Percentiles rank a stretch among this genome's conserved stretches.
Evolutionary conservation across 2,329 filamentous ascomycete species (phyloP).

Genomic region (Apiospora marii): DNA sequence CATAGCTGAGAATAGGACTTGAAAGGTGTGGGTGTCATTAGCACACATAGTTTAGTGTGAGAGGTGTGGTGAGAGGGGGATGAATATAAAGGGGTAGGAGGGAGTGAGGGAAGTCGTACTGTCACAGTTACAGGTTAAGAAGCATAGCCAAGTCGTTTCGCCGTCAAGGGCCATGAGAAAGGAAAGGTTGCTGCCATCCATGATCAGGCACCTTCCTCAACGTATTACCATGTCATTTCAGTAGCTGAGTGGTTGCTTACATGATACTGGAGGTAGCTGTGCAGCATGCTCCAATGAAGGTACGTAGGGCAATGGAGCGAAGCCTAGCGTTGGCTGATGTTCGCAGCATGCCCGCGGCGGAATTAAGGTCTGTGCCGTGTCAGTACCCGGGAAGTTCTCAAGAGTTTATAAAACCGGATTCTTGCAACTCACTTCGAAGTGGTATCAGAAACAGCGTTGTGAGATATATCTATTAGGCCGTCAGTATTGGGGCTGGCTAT

Average conservation of each 20-base stretch:
- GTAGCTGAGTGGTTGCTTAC: slow-evolving; percentile 45
- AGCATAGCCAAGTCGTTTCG: slow-evolving; percentile 70
- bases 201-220: background rate
- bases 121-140: slow-evolving; percentile 71
- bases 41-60: background rate
- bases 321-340: slow-evolving; percentile 52
- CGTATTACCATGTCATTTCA: background rate
- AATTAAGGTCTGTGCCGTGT: slow-evolving; percentile 56
- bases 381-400: background rate
- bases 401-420: background rate
- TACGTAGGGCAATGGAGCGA: slow-evolving; percentile 62
- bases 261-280: slow-evolving; percentile 66
- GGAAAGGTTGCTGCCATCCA: slow-evolving; percentile 60
- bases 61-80: background rate
- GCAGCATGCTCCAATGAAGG: slow-evolving; percentile 64
- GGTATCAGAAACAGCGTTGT: slow-evolving; percentile 70
- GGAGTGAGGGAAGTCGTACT: slow-evolving; percentile 48
- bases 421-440: slow-evolving; percentile 55
- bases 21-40: background rate
- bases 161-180: slow-evolving; percentile 66
- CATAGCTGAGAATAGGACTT: slow-evolving; percentile 66
- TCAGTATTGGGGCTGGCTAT: background rate
- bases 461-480: slow-evolving; percentile 57
- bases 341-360: slow-evolving; percentile 57
- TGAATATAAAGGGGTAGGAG: background rate